Evolutionary conservation across 495 filamentous ascomycete species (phyloP), one percentile per base, ranked within the genome.

Genomic region (Daldinia caldariorum): DNA sequence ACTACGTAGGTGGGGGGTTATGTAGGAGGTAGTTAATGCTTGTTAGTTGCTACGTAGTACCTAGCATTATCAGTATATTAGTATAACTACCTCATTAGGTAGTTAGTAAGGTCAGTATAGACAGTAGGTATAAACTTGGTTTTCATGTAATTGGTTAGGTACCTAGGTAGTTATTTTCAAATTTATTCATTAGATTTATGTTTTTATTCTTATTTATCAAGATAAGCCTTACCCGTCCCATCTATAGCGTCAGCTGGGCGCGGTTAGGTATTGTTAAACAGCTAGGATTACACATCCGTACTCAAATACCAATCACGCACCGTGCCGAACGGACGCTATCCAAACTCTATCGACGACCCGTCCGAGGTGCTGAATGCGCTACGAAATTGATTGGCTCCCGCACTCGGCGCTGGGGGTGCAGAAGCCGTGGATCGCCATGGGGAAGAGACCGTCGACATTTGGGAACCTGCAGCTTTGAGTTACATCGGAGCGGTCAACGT

Each of bases 251-350:
- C 63, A 67, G 69, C 63, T 67, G 14, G 63, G 69, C 58, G 61
- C 67, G 49, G 57, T 63, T 60, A n/a, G n/a, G n/a, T n/a, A 49
- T 67, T 59, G 53, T 43, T 65, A 65, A 55, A 18, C 51, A 53
- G 45, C 18, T 59, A 26, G 14, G 38, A 65, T 67, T 61, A 49
- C 70, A 26, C 1, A 35, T 35, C 26, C 26, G 26, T 35, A 35
- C 34, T 10, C 9, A 35, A 10, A 5, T 35, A 35, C 34, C 61
- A 69, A 73, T 73, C 61, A 68, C 61, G 66, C 49, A 73, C 70
- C 70, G 61, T 73, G 70, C 70, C 70, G 66, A 70, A 70, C 70
- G 66, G 70, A 39, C 58, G 62, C 66, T 66, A 73, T 69, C 53
- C 61, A 69, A 67, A 66, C 66, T 66, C 65, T 68, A 68, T 68